Conservation (phyloP, 2,329 filamentous ascomycete species). For the Scleromitrula shiraiana region DNA sequence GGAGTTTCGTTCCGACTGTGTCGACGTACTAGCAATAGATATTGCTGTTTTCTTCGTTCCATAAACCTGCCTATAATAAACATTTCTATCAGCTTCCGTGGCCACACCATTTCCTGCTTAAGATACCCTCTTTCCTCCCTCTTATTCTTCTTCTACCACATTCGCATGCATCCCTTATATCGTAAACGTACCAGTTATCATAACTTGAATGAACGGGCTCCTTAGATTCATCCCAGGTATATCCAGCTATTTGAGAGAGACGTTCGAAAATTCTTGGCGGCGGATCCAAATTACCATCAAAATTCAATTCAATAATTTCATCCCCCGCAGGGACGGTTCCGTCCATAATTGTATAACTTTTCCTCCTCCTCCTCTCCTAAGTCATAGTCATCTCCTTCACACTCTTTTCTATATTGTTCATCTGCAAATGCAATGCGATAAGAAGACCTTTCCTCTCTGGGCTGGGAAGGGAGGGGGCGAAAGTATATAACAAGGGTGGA, state of each 20-base stretch:
- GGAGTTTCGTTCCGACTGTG: constrained; percentile 26
- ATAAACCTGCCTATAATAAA: constrained; percentile 49
- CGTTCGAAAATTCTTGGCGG: constrained; percentile 65
- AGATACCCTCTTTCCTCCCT: neutral
- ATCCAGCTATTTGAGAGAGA: constrained; percentile 63
- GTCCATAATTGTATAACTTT: constrained; percentile 22
- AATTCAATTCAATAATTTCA: constrained; percentile 18
- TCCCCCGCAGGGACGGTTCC: constrained; percentile 19
- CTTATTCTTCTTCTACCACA: neutral
- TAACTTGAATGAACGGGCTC: constrained; percentile 61
- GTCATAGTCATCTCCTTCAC: no score
- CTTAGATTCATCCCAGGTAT: constrained; percentile 64
- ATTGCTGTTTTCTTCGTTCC: constrained; percentile 40
- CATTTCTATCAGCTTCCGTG: neutral
- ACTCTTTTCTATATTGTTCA: no score
- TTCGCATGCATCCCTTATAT: neutral
- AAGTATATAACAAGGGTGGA: no score
- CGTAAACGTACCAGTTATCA: constrained; percentile 65
- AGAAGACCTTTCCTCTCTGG: no score
- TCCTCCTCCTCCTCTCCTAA: no score
- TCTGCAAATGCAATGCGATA: no score
- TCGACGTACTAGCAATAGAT: constrained; percentile 17
- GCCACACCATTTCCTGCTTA: neutral
- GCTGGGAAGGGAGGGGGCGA: no score
- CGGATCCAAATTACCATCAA: constrained; percentile 49